Conservation (phyloP, 768 basidiomycete genomes). For the Leucocoprinus sp. region DNA sequence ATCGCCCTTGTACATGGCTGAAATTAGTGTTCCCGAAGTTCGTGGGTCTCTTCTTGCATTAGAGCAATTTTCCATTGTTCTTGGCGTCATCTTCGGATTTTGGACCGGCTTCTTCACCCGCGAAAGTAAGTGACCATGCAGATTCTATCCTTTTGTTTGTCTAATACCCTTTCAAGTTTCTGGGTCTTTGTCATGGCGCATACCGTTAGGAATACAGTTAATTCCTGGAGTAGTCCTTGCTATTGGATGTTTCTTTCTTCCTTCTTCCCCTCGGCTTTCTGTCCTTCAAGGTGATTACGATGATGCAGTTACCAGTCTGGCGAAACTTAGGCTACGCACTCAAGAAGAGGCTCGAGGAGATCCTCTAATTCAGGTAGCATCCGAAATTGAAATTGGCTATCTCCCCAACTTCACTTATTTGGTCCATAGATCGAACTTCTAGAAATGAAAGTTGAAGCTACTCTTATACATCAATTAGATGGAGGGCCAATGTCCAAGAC, state of each 20-base stretch:
- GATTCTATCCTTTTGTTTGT: not conserved
- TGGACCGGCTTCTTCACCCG: slow-evolving; percentile 77
- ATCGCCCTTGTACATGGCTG: slow-evolving; percentile 76
- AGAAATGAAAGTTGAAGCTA: slow-evolving; percentile 66
- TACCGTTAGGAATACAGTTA: slow-evolving; percentile 67
- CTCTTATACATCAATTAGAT: slow-evolving; percentile 35
- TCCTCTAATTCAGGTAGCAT: slow-evolving; percentile 44
- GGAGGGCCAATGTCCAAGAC: slow-evolving; percentile 11
- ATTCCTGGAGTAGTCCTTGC: slow-evolving; percentile 61
- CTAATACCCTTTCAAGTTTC: slow-evolving; percentile 30
- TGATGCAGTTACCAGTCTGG: slow-evolving; percentile 52
- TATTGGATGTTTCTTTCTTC: slow-evolving; percentile 50
- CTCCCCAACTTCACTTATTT: not conserved
- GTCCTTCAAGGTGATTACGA: slow-evolving; percentile 45
- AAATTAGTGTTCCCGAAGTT: slow-evolving; percentile 75
- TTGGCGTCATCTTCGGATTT: slow-evolving; percentile 76
- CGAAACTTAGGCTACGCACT: slow-evolving; percentile 43
- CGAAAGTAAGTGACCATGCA: slow-evolving; percentile 32
- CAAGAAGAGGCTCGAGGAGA: slow-evolving; percentile 40
- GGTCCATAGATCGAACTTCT: slow-evolving; percentile 55
- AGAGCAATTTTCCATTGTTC: slow-evolving; percentile 74
- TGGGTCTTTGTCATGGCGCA: slow-evolving; percentile 64
- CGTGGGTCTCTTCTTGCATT: slow-evolving; percentile 73
- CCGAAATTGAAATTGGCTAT: slow-evolving; percentile 4
- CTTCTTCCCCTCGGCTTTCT: slow-evolving; percentile 54